Evolutionary conservation across 192 early-diverging fungal genomes (phyloP).

Genomic region (Linnemannia elongata): DNA sequence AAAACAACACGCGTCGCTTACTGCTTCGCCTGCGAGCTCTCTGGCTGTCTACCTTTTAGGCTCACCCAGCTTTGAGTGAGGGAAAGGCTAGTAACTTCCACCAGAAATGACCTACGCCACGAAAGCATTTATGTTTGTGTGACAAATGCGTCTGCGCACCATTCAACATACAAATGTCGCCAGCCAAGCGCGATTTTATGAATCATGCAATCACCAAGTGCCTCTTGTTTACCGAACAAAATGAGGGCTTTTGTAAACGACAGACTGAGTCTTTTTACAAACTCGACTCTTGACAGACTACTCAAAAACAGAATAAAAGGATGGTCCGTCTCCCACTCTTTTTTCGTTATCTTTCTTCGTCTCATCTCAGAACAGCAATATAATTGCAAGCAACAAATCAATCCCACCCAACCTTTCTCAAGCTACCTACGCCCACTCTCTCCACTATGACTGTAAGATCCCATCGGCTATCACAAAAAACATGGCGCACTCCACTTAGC

Average conservation of each 20-base stretch:
- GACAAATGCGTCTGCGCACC: neutral
- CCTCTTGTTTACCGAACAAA: neutral
- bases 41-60: neutral
- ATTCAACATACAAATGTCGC: neutral
- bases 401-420: neutral
- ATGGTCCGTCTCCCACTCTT: neutral
- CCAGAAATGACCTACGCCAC: neutral
- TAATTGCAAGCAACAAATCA: neutral
- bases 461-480: neutral
- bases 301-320: neutral
- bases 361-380: neutral
- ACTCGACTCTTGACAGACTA: neutral
- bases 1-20: conserved; percentile 1
- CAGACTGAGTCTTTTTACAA: neutral
- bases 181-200: neutral
- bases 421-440: neutral
- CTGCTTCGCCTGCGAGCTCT: neutral
- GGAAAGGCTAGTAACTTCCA: neutral
- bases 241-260: neutral
- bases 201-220: neutral
- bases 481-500: neutral
- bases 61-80: neutral
- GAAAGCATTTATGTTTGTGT: neutral
- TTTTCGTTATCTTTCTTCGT: neutral
- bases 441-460: conserved; percentile 17